Base-by-base conservation (phyloP, 1,284 basidiomycete species). In the Thelephora terrestris region DNA sequence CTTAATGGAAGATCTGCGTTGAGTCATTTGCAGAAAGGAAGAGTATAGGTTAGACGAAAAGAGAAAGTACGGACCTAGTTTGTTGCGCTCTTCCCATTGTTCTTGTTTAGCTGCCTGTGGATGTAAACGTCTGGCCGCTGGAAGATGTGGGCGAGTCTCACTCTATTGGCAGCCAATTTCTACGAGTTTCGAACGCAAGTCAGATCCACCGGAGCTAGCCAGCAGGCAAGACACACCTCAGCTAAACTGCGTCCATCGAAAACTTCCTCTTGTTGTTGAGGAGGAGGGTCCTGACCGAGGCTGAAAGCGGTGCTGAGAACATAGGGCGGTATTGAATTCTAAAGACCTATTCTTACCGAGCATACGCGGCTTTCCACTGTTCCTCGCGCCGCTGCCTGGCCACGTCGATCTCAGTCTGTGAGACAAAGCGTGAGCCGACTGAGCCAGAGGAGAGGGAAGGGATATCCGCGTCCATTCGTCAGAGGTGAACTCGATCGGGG, bases 321-420 rank as follows among this genome's bases (percentile, higher is more conserved):
- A 36, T 10, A 43, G 34, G 42, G 50, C 38, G 37, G 44, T 32
- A n/a, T 6, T n/a, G 12, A 21, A 18, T 17, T n/a, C 10, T 46
- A 4, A 43, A 16, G 21, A 27, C 34, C 49, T 42, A 43, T 54
- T 21, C 24, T 45, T 56, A 86, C 89, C 91, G 78, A 37, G 85
- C 91, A 67, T 95, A 96, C 14, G 92, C 92, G 12, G 87, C 91
- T 61, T 83, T 88, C 89, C 92, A 94, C 61, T 94, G 88, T 58
- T 89, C 84, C 24, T 94, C 88, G 52, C 82, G 74, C 39, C 78
- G 73, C 9, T 76, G 73, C 53, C 82, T 85, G 21, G 89, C 89
- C 25, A 79, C 75, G 45, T 93, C 90, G 42, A 96, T 71, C 35
- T 92, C 85, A 16, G 74, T 70, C 63, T 90, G 81, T 25, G 90